These are phyloP conservation scores for Quercus phellos DNA, from an alignment of 331 rosid genomes.

Conservation along the genomic window DNA sequence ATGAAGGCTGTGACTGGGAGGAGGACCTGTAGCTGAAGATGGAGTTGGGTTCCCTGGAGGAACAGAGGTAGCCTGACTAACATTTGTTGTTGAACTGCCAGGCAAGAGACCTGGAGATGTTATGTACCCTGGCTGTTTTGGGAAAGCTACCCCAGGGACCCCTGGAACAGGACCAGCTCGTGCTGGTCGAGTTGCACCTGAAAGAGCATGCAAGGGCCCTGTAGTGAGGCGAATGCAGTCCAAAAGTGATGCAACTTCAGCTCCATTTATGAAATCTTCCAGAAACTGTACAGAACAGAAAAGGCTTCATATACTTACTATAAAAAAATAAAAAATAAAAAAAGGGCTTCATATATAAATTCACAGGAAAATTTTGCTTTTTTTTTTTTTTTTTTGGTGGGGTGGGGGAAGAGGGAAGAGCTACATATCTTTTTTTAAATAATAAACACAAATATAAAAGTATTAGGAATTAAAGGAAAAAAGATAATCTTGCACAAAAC, in stretches of 20 bases:
- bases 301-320: not conserved
- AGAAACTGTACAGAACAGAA: conserved; percentile 60
- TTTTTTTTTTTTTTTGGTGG: not conserved
- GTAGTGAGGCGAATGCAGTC: conserved; percentile 99
- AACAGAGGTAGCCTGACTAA: conserved; percentile 51
- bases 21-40: conserved; percentile 45
- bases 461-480: not conserved
- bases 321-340: not conserved
- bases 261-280: conserved; percentile 98
- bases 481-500: not conserved
- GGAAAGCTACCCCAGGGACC: conserved; percentile 59
- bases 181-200: conserved; percentile 97
- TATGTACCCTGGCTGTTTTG: conserved; percentile 68
- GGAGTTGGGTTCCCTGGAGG: conserved; percentile 45
- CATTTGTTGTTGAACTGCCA: conserved; percentile 44
- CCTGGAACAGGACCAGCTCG: conserved; percentile 95
- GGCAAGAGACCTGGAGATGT: conserved; percentile 69
- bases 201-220: conserved; percentile 95
- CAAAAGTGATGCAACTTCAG: conserved; percentile 92
- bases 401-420: not conserved
- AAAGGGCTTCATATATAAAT: conserved; percentile 8
- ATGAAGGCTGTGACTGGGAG: conserved; percentile 63
- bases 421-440: not conserved
- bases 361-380: not conserved
- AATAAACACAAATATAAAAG: not conserved